Conservation (phyloP, 805 yeast species). For the Tetrapisispora fleetii region DNA sequence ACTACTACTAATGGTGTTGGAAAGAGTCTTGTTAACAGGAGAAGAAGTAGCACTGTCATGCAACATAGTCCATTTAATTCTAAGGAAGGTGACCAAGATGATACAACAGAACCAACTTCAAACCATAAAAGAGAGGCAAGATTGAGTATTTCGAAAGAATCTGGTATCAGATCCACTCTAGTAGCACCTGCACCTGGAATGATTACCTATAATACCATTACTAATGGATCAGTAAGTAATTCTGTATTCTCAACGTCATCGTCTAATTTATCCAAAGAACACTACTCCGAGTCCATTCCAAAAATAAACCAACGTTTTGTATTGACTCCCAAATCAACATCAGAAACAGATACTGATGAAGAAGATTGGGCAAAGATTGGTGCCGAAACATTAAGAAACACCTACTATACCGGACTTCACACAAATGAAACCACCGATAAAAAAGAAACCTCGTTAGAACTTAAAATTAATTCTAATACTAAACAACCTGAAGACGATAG, state of each 20-base stretch:
- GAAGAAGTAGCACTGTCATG: neutral
- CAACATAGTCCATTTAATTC: neutral
- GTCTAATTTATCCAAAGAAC: neutral
- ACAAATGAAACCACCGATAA: conserved; percentile 10
- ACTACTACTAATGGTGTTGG: neutral
- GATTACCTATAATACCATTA: neutral
- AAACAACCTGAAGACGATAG: conserved; percentile 11
- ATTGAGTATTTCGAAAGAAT: conserved; percentile 29
- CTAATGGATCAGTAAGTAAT: neutral
- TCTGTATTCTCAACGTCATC: neutral
- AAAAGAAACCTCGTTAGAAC: neutral
- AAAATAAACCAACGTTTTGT: neutral
- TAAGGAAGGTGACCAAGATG: neutral
- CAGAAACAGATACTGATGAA: conserved; percentile 73
- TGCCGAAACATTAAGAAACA: conserved; percentile 50
- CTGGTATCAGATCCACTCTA: conserved; percentile 25
- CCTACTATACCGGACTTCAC: conserved; percentile 8
- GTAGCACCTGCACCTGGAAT: conserved; percentile 3
- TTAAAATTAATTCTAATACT: conserved; percentile 7
- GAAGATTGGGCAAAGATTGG: conserved; percentile 96
- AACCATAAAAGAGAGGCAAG: conserved; percentile 22
- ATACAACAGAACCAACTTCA: neutral
- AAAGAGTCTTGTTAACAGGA: neutral
- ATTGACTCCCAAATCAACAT: neutral
- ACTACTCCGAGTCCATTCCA: neutral